Percentiles rank a stretch among this genome's conserved stretches.
Conservation (phyloP, 768 basidiomycete genomes). For the Hypsizygus marmoreus region DNA sequence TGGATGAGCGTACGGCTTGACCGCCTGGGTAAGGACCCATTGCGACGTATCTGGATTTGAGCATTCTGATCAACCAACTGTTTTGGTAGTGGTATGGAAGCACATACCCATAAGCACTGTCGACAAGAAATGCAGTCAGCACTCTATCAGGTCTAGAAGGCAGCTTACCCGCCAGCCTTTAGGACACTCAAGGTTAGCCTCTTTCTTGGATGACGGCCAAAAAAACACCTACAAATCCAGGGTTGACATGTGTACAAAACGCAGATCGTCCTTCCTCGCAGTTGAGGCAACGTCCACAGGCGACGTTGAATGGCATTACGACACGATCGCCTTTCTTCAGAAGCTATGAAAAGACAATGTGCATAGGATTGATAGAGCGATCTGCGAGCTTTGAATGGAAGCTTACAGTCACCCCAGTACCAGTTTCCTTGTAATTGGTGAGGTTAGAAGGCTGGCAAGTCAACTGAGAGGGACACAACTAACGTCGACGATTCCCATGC, state of each 20-base stretch:
- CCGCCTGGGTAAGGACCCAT: constrained; percentile 60
- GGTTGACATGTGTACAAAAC: constrained; percentile 60
- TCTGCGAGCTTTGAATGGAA: too few species aligned
- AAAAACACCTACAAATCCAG: constrained; percentile 48
- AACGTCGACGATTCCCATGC: constrained; percentile 54
- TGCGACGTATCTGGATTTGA: constrained; percentile 46
- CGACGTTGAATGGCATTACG: constrained; percentile 64
- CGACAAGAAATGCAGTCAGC: not conserved
- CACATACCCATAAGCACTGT: constrained; percentile 48
- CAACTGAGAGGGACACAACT: constrained; percentile 4
- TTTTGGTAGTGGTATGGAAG: not conserved
- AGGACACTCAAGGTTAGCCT: not conserved
- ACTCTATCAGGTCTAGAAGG: not conserved
- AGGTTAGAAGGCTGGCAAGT: not conserved
- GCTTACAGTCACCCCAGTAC: constrained; percentile 43
- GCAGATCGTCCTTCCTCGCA: constrained; percentile 55
- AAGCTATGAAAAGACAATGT: too few species aligned
- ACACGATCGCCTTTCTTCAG: constrained; percentile 59
- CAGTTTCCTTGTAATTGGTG: constrained; percentile 38
- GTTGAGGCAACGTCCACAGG: constrained; percentile 58
- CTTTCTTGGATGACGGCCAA: not conserved
- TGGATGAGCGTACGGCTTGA: constrained; percentile 40
- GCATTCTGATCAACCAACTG: not conserved
- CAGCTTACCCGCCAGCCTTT: constrained; percentile 49
- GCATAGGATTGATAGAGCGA: too few species aligned